Evolutionary conservation across 805 yeast genomes (phyloP).

Genomic region (Kluyveromyces siamensis): DNA sequence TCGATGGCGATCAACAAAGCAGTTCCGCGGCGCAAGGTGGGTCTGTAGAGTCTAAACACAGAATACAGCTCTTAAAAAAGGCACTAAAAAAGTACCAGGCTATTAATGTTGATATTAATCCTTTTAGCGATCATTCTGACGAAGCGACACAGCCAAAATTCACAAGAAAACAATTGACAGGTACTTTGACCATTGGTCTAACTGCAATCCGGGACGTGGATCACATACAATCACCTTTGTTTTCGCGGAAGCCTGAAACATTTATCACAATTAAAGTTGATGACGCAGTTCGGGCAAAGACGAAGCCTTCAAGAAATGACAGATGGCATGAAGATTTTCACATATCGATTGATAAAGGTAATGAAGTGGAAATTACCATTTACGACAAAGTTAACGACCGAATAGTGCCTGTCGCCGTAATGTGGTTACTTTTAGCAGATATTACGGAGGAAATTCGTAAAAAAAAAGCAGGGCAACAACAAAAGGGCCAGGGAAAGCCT

Average conservation of each 20-base stretch:
- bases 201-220: constrained; percentile 81
- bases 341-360: constrained; percentile 78
- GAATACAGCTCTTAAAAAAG: constrained; percentile 74
- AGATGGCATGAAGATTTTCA: constrained; percentile 77
- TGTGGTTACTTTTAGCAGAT: constrained; percentile 87
- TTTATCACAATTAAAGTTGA: constrained; percentile 74
- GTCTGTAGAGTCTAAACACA: constrained; percentile 70
- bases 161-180: constrained; percentile 77
- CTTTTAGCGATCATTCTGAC: constrained; percentile 49
- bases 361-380: constrained; percentile 82
- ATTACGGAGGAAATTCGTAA: constrained; percentile 92
- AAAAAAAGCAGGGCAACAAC: constrained; percentile 52
- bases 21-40: constrained; percentile 88
- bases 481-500: constrained; percentile 45
- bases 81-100: constrained; percentile 83
- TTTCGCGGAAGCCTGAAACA: constrained; percentile 72
- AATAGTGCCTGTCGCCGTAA: constrained; percentile 78
- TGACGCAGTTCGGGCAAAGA: constrained; percentile 72
- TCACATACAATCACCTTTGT: constrained; percentile 79
- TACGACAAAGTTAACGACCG: constrained; percentile 67
- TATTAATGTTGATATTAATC: constrained; percentile 63
- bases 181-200: constrained; percentile 64
- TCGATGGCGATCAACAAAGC: constrained; percentile 84
- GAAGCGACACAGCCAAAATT: constrained; percentile 62
- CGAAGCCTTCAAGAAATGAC: constrained; percentile 67